Conservation (phyloP, 257 asterid genomes). For the Solanum pennellii region DNA sequence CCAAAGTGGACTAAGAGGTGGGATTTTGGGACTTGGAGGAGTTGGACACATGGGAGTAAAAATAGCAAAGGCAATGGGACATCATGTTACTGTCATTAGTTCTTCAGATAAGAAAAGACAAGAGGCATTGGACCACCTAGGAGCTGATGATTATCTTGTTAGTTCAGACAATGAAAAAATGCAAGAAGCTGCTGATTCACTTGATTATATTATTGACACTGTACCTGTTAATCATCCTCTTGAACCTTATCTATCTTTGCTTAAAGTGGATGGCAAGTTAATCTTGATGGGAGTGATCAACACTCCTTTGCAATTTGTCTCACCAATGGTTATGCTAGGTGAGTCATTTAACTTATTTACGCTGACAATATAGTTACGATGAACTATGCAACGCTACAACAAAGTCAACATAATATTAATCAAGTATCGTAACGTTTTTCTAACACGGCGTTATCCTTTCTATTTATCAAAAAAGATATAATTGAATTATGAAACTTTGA, state of each 20-base stretch:
- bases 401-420: background rate
- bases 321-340: slow-evolving; percentile 94
- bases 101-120: slow-evolving; percentile 65
- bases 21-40: slow-evolving; percentile 80
- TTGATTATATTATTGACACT: slow-evolving; percentile 85
- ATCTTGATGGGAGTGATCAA: slow-evolving; percentile 87
- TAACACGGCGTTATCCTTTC: background rate
- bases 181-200: slow-evolving; percentile 60
- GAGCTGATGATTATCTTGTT: slow-evolving; percentile 84
- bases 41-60: slow-evolving; percentile 98
- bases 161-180: slow-evolving; percentile 43
- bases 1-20: slow-evolving; percentile 69
- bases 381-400: background rate
- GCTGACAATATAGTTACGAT: too few relatives aligned
- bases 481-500: background rate
- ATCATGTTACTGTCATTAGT: slow-evolving; percentile 80
- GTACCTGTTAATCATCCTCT: slow-evolving; percentile 73
- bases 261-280: slow-evolving; percentile 77
- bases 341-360: slow-evolving; percentile 10
- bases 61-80: slow-evolving; percentile 91
- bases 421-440: background rate
- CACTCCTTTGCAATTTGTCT: slow-evolving; percentile 66
- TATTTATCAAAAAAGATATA: background rate
- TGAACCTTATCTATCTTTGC: slow-evolving; percentile 71
- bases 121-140: slow-evolving; percentile 74